Base-by-base conservation (phyloP, 768 basidiomycete species). In the Tricholoma sp. region DNA sequence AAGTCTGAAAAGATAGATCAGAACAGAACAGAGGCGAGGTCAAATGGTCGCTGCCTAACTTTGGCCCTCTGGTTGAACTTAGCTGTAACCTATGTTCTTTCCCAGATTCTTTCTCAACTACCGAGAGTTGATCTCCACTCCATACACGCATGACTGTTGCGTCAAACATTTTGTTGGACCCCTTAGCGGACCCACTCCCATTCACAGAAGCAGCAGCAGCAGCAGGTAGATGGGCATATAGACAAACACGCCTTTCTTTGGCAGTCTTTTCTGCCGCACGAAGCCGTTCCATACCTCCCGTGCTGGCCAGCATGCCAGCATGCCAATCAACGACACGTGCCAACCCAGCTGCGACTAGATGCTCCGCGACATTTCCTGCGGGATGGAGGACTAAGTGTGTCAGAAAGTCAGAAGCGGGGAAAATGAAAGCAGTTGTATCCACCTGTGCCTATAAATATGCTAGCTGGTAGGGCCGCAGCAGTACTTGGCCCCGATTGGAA, bases 251-350 rank as follows among this genome's bases (percentile, higher is more conserved):
- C 65, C 83, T 88, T 67, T 91, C 86, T 69, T 91, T 92, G 19
- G 91, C 93, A 50, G 63, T 67, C 69, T 81, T 87, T 73, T 98
- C 95, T 0, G 91, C 92, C 1, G 84, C 82, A 52, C 95, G 85
- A 27, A 98, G 80, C 41, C 84, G 85, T 64, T 95, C 93, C 83
- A 98, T 91, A 4, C 84, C 89, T 39, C 94, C 94, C 52, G 80
- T 77, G 54, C 79, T 82, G 0, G 92, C 85, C 19, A 99, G 83
- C 82, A 98, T 89, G 19, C 95, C 95, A 14, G 96, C 94, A 69
- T 99, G 96, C 95, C 95, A 98, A 68, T 96, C 95, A 57, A 98
- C 88, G 51, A 98, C 81, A 57, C 92, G 88, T 16, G 95, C 96
- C 1, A 98, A 78, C 27, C 96, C 95, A 46, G 84, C 82, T 4